Percentiles rank a stretch among this genome's conserved stretches.
Evolutionary conservation across 495 filamentous ascomycete genomes (phyloP).

Genomic region (Hypomontagnella submonticulosa): DNA sequence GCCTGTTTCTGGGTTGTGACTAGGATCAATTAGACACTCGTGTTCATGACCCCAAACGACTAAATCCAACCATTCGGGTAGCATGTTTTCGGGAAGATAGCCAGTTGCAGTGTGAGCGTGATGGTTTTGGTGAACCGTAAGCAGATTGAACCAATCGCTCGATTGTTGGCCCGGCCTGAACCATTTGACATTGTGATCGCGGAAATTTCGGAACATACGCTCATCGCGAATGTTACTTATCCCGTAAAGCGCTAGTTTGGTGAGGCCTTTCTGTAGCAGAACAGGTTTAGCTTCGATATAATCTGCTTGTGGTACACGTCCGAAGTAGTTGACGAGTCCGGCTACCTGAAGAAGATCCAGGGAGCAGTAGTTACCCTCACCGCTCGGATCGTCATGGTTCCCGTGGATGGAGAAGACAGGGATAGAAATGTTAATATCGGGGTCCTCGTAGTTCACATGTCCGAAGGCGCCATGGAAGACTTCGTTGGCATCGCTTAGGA

Average conservation of each 20-base stretch:
- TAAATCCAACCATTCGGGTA: conserved; percentile 91
- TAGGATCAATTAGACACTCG: conserved; percentile 90
- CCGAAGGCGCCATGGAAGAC: conserved; percentile 86
- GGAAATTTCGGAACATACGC: conserved; percentile 89
- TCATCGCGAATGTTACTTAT: conserved; percentile 98
- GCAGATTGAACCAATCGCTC: conserved; percentile 95
- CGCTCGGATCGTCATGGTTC: conserved; percentile 97
- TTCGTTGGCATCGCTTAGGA: conserved; percentile 90
- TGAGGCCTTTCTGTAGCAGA: conserved; percentile 90
- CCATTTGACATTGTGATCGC: conserved; percentile 93
- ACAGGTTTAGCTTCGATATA: conserved; percentile 92
- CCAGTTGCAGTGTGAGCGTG: conserved; percentile 88
- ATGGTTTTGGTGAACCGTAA: conserved; percentile 97
- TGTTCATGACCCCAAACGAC: conserved; percentile 98
- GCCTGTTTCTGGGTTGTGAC: conserved; percentile 81
- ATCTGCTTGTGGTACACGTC: conserved; percentile 88
- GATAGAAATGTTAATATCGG: conserved; percentile 97
- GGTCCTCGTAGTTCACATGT: conserved; percentile 97
- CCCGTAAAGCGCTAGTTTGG: conserved; percentile 94
- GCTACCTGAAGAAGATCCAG: conserved; percentile 92
- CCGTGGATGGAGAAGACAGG: conserved; percentile 99
- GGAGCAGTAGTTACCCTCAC: conserved; percentile 88
- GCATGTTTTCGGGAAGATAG: conserved; percentile 93
- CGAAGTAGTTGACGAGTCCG: conserved; percentile 95
- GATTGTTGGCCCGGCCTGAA: conserved; percentile 85